Conservation (phyloP, 2,329 filamentous ascomycete species). For the Calonectria henricotiae region DNA sequence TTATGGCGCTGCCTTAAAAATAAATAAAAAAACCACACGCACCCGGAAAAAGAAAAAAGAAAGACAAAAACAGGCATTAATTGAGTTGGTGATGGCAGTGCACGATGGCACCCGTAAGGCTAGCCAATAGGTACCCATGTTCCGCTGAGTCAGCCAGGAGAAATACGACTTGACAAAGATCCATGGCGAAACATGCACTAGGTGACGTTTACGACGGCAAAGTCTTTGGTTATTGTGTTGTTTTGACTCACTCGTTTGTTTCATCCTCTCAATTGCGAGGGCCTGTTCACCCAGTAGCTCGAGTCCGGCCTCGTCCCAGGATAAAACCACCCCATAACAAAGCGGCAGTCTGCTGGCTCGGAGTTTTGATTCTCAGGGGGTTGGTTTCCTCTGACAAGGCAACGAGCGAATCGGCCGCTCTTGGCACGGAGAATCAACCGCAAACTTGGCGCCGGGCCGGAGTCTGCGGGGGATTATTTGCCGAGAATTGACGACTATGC, state of each 20-base stretch:
- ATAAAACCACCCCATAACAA: not conserved
- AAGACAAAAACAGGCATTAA: not conserved
- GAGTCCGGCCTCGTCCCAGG: not conserved
- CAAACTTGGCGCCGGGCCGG: not conserved
- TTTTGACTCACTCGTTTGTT: constrained; percentile 3
- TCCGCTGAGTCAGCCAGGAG: not conserved
- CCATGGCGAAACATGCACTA: constrained; percentile 13
- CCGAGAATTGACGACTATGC: constrained; percentile 19
- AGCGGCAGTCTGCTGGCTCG: too few relatives aligned
- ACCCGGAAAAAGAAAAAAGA: not conserved
- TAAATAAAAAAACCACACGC: not conserved
- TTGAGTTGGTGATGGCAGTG: constrained; percentile 1
- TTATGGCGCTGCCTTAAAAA: too few relatives aligned
- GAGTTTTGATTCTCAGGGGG: not conserved
- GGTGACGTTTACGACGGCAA: constrained; percentile 15
- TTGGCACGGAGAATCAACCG: not conserved
- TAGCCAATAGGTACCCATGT: not conserved
- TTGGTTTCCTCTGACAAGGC: not conserved
- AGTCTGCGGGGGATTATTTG: not conserved
- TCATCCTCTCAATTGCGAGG: not conserved
- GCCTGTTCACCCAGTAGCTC: not conserved
- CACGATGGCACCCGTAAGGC: constrained; percentile 3
- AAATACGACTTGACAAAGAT: constrained; percentile 5
- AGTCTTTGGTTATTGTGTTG: not conserved
- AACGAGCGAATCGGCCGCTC: constrained; percentile 1